These are phyloP conservation scores for Stachybotrys chartarum DNA, from an alignment of 2,329 filamentous ascomycete species.

Conservation along the genomic window DNA sequence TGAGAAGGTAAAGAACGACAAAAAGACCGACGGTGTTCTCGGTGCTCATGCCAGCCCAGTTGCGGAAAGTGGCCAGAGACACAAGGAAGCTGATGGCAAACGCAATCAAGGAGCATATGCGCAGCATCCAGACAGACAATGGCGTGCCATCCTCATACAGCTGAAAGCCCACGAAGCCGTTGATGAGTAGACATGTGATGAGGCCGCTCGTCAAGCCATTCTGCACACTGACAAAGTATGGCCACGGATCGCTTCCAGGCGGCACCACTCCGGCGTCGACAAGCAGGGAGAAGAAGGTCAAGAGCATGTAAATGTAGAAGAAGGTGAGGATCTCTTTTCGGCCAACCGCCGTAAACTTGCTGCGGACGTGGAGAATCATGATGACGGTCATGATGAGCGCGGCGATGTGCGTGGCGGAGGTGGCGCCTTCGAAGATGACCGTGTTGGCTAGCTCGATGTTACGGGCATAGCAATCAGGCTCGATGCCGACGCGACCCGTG, in stretches of 20 bases:
- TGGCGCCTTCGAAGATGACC: slow-evolving; percentile 92
- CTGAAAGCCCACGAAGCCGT: slow-evolving; percentile 97
- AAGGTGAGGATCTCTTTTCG: slow-evolving; percentile 73
- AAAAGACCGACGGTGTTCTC: slow-evolving; percentile 85
- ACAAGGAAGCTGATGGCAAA: slow-evolving; percentile 84
- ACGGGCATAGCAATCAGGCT: slow-evolving; percentile 85
- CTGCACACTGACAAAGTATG: slow-evolving; percentile 87
- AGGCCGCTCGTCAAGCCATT: slow-evolving; percentile 78
- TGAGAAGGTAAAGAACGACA: slow-evolving; percentile 84
- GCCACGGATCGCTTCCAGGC: slow-evolving; percentile 70
- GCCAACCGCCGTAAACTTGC: slow-evolving; percentile 95
- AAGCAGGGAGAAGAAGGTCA: slow-evolving; percentile 81
- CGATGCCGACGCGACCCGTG: slow-evolving; percentile 65
- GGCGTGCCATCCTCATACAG: slow-evolving; percentile 95
- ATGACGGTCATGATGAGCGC: slow-evolving; percentile 89
- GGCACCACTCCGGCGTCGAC: slow-evolving; percentile 91
- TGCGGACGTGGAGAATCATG: slow-evolving; percentile 95
- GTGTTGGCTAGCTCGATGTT: slow-evolving; percentile 97
- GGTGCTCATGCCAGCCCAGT: slow-evolving; percentile 78
- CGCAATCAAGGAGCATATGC: slow-evolving; percentile 69
- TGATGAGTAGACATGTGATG: slow-evolving; percentile 85
- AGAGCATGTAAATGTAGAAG: slow-evolving; percentile 92
- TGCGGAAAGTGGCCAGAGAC: slow-evolving; percentile 85
- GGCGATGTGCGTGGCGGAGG: slow-evolving; percentile 85
- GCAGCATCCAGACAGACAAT: slow-evolving; percentile 87